Percentiles rank a stretch among this genome's conserved stretches.
Evolutionary conservation across 169 alveolate species (phyloP).

Genomic region (Plasmodium chabaudi): DNA sequence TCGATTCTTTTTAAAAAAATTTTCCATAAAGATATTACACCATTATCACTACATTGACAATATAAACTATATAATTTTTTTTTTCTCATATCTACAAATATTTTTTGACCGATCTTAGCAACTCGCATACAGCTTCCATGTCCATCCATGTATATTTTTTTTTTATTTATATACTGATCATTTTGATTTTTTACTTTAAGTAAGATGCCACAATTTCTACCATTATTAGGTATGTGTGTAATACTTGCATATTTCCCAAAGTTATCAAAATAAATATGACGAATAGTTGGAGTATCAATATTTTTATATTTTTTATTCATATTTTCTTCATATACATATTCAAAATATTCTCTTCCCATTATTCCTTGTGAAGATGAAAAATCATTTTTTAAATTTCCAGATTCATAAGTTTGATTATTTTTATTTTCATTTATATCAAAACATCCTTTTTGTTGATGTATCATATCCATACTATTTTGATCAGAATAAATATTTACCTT

Average conservation of each 20-base stretch:
- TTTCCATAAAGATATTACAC: slow-evolving; percentile 57
- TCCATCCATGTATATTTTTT: slow-evolving; percentile 52
- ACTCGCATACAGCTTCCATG: slow-evolving; percentile 68
- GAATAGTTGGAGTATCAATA: slow-evolving; percentile 69
- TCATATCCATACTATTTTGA: slow-evolving; percentile 2
- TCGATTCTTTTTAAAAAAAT: slow-evolving; percentile 37
- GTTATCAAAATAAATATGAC: slow-evolving; percentile 68
- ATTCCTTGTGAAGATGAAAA: neutral
- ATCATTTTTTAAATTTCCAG: slow-evolving; percentile 5
- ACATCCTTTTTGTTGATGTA: neutral
- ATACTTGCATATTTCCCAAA: slow-evolving; percentile 61
- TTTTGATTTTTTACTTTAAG: slow-evolving; percentile 8
- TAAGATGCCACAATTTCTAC: slow-evolving; percentile 59
- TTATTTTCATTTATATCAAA: slow-evolving; percentile 2
- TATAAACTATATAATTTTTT: slow-evolving; percentile 60
- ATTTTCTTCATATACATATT: slow-evolving; percentile 59
- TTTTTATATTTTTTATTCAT: slow-evolving; percentile 60
- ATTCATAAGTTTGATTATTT: neutral
- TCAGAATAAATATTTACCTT: slow-evolving; percentile 22
- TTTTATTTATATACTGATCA: slow-evolving; percentile 18
- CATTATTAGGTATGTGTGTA: slow-evolving; percentile 65
- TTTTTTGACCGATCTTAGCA: slow-evolving; percentile 51
- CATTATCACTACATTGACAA: slow-evolving; percentile 75
- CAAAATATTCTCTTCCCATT: slow-evolving; percentile 34
- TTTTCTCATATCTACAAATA: slow-evolving; percentile 30